Base-by-base conservation (phyloP, 1,284 basidiomycete genomes). In the Stereum hirsutum region DNA sequence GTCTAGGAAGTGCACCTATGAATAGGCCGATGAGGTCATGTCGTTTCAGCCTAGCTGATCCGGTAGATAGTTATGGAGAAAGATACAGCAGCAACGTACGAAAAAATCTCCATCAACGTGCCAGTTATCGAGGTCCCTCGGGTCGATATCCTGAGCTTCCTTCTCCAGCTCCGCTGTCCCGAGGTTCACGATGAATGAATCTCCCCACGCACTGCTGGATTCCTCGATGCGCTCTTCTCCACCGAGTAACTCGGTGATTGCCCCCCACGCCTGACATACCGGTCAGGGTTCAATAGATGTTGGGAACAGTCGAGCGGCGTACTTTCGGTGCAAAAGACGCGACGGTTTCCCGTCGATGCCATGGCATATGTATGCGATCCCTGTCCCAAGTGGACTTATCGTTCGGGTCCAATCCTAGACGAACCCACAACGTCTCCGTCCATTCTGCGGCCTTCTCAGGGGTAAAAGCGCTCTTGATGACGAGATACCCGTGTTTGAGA, bases 61-160 rank as follows among this genome's bases (percentile, higher is more conserved):
- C 33, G 1, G 10, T 20, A 4, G 4, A 4, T 4, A n/a, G 17
- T 20, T 5, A 10, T 4, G 21, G 11, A 35, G 17, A 35, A 35
- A 4, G 6, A 17, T 12, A 25, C 6, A 17, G 20, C 21, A 32
- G 49, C 63, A 46, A n/a, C 42, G 10, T 46, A 70, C 69, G 56
- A 78, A 79, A 54, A 78, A 79, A 53, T 80, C 77, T 26, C 76
- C 77, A 56, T 78, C 76, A 39, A 77, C 73, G 55, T 81, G 76
- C 75, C 76, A 81, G 50, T 77, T 77, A 48, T 69, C 67, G 45
- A 79, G 56, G 46, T 73, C 65, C 43, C 57, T 52, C 6, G 72
- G 72, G 21, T 60, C 56, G 30, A 64, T 54, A 10, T 48, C 47
- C 35, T 59, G 53, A 12, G 52, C 56, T 14, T 50, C 48, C 23